Evolutionary conservation across 2,329 filamentous ascomycete species (phyloP).

Genomic region (Botryotinia convoluta): DNA sequence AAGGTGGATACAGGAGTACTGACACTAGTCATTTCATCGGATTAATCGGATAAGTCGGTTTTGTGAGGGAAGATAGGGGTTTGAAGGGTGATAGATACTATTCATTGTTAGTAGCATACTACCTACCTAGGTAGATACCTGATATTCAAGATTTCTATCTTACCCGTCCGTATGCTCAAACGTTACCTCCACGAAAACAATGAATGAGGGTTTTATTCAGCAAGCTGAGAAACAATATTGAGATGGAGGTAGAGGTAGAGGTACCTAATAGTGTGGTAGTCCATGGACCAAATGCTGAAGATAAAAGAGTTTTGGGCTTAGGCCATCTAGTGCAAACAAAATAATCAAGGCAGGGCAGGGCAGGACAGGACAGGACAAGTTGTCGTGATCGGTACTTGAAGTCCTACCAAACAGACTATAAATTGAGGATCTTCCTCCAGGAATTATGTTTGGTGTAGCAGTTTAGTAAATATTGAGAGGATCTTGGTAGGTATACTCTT

Average conservation of each 20-base stretch:
- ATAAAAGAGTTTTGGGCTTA: neutral
- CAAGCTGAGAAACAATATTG: neutral
- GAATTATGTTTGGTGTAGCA: neutral
- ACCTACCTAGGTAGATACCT: no score
- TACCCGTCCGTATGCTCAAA: neutral
- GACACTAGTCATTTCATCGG: neutral
- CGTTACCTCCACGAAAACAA: neutral
- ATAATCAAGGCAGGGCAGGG: neutral
- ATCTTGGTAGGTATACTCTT: neutral
- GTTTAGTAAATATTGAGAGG: no score
- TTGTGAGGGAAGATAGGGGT: neutral
- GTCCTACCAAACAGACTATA: neutral
- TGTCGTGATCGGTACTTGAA: neutral
- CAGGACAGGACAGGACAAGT: neutral
- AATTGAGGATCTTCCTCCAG: neutral
- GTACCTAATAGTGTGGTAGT: neutral
- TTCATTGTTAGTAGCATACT: neutral
- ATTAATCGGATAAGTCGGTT: neutral
- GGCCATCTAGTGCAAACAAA: neutral
- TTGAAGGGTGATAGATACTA: no score
- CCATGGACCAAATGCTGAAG: neutral
- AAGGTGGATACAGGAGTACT: neutral
- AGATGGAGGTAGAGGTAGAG: neutral
- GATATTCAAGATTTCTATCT: neutral
- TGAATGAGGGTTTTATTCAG: neutral